A percentile compares a stretch with the other conserved stretches of the same genome.
Conservation (phyloP, 2,329 filamentous ascomycete genomes). For the Sarocladium strictum region DNA sequence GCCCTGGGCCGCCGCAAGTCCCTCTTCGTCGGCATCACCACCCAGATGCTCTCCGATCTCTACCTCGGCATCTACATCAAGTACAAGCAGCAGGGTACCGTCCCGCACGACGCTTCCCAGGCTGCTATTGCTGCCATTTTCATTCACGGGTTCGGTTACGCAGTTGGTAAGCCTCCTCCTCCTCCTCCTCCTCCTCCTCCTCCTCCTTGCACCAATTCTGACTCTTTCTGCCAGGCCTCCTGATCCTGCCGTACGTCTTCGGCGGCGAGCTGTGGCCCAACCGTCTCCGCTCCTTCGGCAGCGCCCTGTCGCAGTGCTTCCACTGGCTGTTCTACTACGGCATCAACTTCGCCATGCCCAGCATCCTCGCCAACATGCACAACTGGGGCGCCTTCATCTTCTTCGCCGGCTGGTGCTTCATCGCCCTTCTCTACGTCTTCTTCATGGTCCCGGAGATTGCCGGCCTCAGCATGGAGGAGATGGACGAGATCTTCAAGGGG, state of each 20-base stretch:
- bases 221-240: constrained; percentile 15
- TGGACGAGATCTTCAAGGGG: constrained; percentile 29
- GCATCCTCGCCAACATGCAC: constrained; percentile 25
- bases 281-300: constrained; percentile 36
- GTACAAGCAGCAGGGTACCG: constrained; percentile 19
- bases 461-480: constrained; percentile 30
- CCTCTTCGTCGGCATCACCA: constrained; percentile 27
- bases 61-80: constrained; percentile 36
- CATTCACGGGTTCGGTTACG: constrained; percentile 39
- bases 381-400: constrained; percentile 38
- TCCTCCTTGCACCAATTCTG: not conserved
- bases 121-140: constrained; percentile 38
- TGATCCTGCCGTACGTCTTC: constrained; percentile 38
- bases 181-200: no score
- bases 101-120: constrained; percentile 23
- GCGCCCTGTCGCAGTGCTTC: constrained; percentile 26
- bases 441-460: constrained; percentile 33
- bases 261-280: constrained; percentile 39
- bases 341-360: constrained; percentile 27
- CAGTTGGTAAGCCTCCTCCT: constrained; percentile 24
- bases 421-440: constrained; percentile 31
- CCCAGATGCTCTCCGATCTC: constrained; percentile 34
- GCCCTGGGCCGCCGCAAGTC: constrained; percentile 32
- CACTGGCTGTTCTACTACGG: constrained; percentile 33
- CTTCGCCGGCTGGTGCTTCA: constrained; percentile 32